Base-by-base conservation (phyloP, 2,329 filamentous ascomycete genomes). In the Calonectria pteridis region DNA sequence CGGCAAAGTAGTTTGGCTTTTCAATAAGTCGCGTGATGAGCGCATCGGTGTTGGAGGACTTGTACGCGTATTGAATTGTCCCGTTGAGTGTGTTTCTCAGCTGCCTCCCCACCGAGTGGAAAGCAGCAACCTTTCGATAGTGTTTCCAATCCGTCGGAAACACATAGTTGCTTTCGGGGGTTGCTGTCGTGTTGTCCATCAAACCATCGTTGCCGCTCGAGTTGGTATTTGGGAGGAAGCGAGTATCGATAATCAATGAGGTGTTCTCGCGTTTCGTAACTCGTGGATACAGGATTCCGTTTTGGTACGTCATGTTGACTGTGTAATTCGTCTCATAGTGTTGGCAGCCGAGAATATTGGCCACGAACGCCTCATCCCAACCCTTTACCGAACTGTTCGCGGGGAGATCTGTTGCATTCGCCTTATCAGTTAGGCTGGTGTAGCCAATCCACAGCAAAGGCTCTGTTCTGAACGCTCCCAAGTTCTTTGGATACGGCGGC, bases 401-500 rank as follows among this genome's bases (percentile, higher is more conserved):
- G 6, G 55, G 55, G 13, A 62, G 31, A 9, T 20, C 10, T 7
- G 29, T 26, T 11, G 46, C 31, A 18, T 80, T 33, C 10, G 20
- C 51, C 6, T 31, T 66, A 2, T 80, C 20, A 11, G 18, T 67
- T 2, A 78, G 74, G 9, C 74, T 72, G 43, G 76, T 66, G 37
- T 76, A 80, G 33, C 78, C 78, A 53, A 80, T 71, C 78, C 78
- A 80, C 1, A 80, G 10, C 14, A 80, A 69, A 6, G 77, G 78
- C 23, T 80, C 78, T 2, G 78, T 80, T 11, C 78, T 64, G n/a
- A 80, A 78, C 11, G 65, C 74, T 7, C 75, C 78, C 6, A 80
- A 28, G 20, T 80, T 77, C 26, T 72, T 73, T 0, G 78, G 78
- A 55, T 77, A 80, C 2, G 78, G 78, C 0, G 66, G 75, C 3